Evolutionary conservation across 2,329 filamentous ascomycete genomes (phyloP).

Genomic region (Botrytis galanthina): DNA sequence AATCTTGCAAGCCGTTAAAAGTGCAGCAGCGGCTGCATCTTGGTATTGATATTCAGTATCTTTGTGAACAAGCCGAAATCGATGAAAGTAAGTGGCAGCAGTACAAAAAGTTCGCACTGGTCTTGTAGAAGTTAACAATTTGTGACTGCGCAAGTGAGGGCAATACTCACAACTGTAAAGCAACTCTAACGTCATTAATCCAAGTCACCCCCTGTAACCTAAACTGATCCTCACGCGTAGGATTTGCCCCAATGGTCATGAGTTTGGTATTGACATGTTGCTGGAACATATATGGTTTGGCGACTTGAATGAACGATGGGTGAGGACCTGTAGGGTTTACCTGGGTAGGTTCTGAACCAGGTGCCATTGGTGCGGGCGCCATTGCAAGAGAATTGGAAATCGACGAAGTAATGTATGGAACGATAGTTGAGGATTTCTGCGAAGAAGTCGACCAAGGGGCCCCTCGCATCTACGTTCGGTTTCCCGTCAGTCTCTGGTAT

Average conservation of each 20-base stretch:
- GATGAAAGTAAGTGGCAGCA: slow-evolving; percentile 89
- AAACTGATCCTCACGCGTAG: slow-evolving; percentile 74
- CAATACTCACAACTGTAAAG: slow-evolving; percentile 68
- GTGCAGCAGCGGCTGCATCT: slow-evolving; percentile 81
- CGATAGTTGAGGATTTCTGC: neutral
- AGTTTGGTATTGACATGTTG: slow-evolving; percentile 74
- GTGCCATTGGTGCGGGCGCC: slow-evolving; percentile 28
- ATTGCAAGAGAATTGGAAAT: neutral
- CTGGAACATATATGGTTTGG: slow-evolving; percentile 75
- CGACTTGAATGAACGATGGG: slow-evolving; percentile 40
- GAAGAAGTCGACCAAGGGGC: neutral
- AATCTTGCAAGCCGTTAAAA: slow-evolving; percentile 94
- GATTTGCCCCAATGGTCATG: slow-evolving; percentile 65
- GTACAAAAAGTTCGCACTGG: slow-evolving; percentile 91
- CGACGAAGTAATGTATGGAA: neutral
- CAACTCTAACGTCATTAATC: slow-evolving; percentile 80
- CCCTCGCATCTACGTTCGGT: neutral
- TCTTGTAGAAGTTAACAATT: slow-evolving; percentile 43
- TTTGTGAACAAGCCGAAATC: slow-evolving; percentile 82
- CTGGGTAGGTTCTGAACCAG: slow-evolving; percentile 19
- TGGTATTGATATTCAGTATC: slow-evolving; percentile 81
- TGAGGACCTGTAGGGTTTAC: slow-evolving; percentile 32
- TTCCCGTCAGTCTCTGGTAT: neutral
- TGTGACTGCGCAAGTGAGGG: neutral
- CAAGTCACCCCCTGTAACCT: slow-evolving; percentile 83